A percentile compares a stretch with the other conserved stretches of the same genome.
phyloP scores from a whole-genome alignment of 768 basidiomycete species.

The Rhodotorula kratochvilovae region DNA sequence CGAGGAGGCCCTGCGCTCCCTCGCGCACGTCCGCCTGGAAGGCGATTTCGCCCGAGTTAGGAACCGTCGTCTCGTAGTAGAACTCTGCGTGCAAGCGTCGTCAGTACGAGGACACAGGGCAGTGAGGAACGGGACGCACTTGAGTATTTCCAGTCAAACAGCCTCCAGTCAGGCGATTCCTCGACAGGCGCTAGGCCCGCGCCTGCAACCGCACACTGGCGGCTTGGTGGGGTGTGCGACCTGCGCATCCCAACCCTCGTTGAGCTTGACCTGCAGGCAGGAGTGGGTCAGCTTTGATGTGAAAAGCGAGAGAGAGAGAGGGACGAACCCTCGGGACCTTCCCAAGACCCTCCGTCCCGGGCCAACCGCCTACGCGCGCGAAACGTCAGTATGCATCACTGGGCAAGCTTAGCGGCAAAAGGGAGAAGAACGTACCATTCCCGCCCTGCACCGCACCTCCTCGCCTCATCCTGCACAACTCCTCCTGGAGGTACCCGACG shows the following conservation, averaged over 20 bases:
- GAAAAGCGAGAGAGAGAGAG: neutral
- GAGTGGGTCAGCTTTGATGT: no score
- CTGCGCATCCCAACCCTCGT: neutral
- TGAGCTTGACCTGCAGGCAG: neutral
- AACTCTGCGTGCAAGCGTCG: neutral
- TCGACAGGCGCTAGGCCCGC: neutral
- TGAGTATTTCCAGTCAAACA: slow-evolving; percentile 4
- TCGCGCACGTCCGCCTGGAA: neutral
- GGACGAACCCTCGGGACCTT: neutral
- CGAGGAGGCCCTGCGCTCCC: neutral
- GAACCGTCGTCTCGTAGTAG: slow-evolving; percentile 1
- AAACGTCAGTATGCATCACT: no score
- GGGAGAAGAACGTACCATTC: neutral
- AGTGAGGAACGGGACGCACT: neutral
- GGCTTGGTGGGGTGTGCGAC: neutral
- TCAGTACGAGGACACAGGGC: neutral
- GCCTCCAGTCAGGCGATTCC: neutral
- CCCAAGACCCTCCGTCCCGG: neutral
- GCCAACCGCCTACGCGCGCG: neutral
- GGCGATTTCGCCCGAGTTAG: neutral
- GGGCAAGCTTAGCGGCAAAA: no score
- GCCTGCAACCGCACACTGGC: neutral
- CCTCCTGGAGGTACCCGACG: slow-evolving; percentile 10
- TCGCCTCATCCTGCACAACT: neutral
- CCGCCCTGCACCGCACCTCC: neutral